Percentiles rank a stretch among this genome's conserved stretches.
phyloP scores from a whole-genome alignment of 2,329 filamentous ascomycete species.

The Blastomyces silverae region DNA sequence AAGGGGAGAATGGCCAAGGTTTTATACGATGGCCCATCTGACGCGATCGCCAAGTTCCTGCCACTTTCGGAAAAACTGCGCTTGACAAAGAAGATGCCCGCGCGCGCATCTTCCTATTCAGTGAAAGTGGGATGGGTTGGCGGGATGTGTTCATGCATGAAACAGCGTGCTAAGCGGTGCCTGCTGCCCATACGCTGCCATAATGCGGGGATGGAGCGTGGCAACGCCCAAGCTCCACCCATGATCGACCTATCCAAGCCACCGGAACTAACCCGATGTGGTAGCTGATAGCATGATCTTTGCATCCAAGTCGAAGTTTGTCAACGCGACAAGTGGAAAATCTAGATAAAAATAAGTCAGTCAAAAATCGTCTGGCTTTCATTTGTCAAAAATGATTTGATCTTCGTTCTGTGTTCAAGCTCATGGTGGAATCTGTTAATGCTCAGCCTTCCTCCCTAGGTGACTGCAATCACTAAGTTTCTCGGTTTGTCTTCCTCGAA shows the following conservation, averaged over 20 bases:
- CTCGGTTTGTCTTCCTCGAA: too few relatives aligned
- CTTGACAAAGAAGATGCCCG: neutral
- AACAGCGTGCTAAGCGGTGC: neutral
- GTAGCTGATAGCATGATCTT: neutral
- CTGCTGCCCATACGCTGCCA: too few relatives aligned
- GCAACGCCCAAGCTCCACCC: neutral
- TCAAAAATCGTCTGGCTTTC: too few relatives aligned
- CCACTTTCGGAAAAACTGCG: neutral
- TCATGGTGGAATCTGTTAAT: too few relatives aligned
- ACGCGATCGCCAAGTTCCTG: neutral
- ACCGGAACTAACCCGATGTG: neutral
- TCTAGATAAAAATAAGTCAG: too few relatives aligned
- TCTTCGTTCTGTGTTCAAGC: too few relatives aligned
- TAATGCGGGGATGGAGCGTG: neutral
- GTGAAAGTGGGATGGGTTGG: neutral
- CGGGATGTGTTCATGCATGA: neutral
- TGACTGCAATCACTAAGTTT: too few relatives aligned
- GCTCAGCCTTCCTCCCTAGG: too few relatives aligned
- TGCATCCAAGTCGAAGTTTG: neutral
- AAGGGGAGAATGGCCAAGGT: neutral
- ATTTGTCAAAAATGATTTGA: too few relatives aligned
- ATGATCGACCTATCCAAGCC: neutral
- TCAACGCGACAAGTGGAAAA: too few relatives aligned
- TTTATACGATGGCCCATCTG: neutral
- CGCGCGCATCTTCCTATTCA: conserved; percentile 1